Evolutionary conservation across 345 rosid species (phyloP).

Genomic region (Luvunga scandens): DNA sequence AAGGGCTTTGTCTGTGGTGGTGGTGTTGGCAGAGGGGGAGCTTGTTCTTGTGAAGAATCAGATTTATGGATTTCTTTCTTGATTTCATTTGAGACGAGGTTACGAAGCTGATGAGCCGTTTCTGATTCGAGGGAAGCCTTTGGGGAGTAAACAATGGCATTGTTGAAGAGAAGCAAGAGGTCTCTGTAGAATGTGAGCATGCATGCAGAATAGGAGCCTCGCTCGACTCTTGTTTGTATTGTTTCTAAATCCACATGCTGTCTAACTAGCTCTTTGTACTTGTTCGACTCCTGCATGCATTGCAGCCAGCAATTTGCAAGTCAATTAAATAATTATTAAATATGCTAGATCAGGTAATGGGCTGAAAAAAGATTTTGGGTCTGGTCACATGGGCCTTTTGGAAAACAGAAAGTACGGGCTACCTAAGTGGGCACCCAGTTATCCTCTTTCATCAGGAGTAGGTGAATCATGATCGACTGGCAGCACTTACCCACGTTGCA

Average conservation of each 20-base stretch:
- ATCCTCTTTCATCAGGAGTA: too few species aligned
- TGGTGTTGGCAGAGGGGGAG: background rate
- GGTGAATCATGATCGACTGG: too few species aligned
- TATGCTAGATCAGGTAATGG: background rate
- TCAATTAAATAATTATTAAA: too few species aligned
- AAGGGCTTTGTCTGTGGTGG: constrained; percentile 26
- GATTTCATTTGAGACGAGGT: constrained; percentile 37
- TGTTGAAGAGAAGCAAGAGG: constrained; percentile 63
- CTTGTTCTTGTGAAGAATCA: background rate
- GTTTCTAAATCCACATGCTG: constrained; percentile 66
- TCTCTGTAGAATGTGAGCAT: constrained; percentile 52
- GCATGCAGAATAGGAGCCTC: constrained; percentile 46
- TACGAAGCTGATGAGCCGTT: constrained; percentile 53
- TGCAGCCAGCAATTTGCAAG: background rate
- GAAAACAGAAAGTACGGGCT: too few species aligned
- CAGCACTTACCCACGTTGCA: too few species aligned
- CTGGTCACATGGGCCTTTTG: background rate
- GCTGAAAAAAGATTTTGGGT: background rate
- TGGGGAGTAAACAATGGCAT: constrained; percentile 57
- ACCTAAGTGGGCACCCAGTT: too few species aligned
- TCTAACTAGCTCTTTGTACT: constrained; percentile 44
- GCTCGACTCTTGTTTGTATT: constrained; percentile 42
- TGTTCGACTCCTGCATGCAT: constrained; percentile 38
- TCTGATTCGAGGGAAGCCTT: constrained; percentile 41
- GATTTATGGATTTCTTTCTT: constrained; percentile 27